phyloP scores from a whole-genome alignment of 306 rosid species.

The Begonia masoniana region DNA sequence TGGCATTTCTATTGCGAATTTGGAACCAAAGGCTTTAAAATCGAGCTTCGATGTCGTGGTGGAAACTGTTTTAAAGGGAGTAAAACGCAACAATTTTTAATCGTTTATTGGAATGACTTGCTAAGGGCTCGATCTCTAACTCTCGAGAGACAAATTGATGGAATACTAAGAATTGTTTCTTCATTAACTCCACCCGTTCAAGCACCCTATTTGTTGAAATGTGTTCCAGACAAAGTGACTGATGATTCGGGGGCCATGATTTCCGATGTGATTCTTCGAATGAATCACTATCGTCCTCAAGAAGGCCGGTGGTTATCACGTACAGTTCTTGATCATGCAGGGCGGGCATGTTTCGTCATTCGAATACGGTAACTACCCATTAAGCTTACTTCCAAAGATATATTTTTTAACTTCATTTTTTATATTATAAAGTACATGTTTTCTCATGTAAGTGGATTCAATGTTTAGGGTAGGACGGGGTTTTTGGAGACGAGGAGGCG shows the following conservation, averaged over 20 bases:
- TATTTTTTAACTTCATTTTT: not conserved
- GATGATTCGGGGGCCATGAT: conserved; percentile 89
- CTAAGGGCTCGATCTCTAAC: conserved; percentile 59
- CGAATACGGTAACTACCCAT: conserved; percentile 46
- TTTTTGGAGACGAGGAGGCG: conserved; percentile 93
- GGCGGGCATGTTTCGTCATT: conserved; percentile 86
- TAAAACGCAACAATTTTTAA: conserved; percentile 22
- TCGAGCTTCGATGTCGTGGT: conserved; percentile 39
- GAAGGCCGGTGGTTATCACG: conserved; percentile 97
- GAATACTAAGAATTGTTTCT: conserved; percentile 29
- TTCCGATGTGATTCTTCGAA: conserved; percentile 65
- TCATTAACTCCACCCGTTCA: conserved; percentile 91
- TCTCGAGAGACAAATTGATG: conserved; percentile 43
- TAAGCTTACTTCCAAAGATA: not conserved
- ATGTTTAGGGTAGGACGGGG: conserved; percentile 72
- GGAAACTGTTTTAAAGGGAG: conserved; percentile 53
- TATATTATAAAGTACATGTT: not conserved
- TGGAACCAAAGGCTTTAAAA: conserved; percentile 65
- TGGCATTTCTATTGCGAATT: conserved; percentile 90
- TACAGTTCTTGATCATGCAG: conserved; percentile 87
- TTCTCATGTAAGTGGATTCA: conserved; percentile 5
- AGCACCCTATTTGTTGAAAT: conserved; percentile 76
- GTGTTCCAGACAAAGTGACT: conserved; percentile 80
- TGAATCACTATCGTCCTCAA: conserved; percentile 83
- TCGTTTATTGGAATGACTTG: conserved; percentile 70